Base-by-base conservation (phyloP, 2,329 filamentous ascomycete species). In the Ambrosiella xylebori region DNA sequence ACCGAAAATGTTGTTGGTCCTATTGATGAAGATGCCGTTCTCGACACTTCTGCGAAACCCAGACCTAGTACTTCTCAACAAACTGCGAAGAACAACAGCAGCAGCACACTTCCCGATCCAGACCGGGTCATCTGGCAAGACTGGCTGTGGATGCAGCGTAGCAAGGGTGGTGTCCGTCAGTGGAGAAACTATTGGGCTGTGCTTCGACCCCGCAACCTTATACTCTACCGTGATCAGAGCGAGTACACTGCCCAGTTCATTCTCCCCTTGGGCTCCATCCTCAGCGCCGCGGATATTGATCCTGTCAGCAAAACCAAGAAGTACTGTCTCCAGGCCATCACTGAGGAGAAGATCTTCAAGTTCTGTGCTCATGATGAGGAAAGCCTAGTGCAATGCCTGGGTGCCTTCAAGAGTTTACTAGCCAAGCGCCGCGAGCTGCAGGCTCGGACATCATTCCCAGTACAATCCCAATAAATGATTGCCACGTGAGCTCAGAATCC, bases 141-240 rank as follows among this genome's bases (percentile, higher is more conserved):
- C 56, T 90, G 88, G 76, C 79, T 97, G 38, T 86, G 87, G 69
- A 82, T 88, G 61, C 78, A 96, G 59, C 88, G 87, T 65, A 86
- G 84, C 61, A 90, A 88, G 65, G 78, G 84, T 19, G 88, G 89
- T 7, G 76, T 98, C 57, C 82, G 86, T 52, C 86, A 95, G 66
- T 98, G 93, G 93, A 96, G 95, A 74, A 85, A 88, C 64, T 78
- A 89, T 60, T 97, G 93, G 93, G 86, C 85, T 11, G 93, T 97
- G 0, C 77, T 98, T 56, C 86, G 93, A 38, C 85, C 88, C 1
- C 83, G 85, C 56, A 89, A 86, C 62, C 74, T 98, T 38, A 86
- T 88, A 13, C 78, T 97, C 35, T 98, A 98, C 76, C 96, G 96
- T 70, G 85, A 94, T 66, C 87, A 94, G 62, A 76, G 82, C 62